phyloP scores from a whole-genome alignment of 2,329 filamentous ascomycete species.

The Trichoderma endophyticum region DNA sequence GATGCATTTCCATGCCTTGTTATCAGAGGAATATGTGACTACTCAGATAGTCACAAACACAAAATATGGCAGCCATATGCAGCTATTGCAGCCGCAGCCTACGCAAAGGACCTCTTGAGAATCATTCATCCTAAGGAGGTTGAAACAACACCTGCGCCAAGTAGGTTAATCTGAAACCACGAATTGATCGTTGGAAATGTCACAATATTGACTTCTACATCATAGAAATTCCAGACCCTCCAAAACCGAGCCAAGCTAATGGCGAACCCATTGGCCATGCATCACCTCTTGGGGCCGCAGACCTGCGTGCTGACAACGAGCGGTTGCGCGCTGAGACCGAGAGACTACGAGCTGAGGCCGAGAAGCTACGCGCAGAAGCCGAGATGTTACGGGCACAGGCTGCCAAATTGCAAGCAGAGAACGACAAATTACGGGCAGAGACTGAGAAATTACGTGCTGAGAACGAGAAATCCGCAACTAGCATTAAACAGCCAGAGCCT shows the following conservation, averaged over 20 bases:
- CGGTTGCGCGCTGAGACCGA: no score
- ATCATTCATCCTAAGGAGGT: neutral
- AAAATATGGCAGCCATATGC: neutral
- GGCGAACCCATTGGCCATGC: no score
- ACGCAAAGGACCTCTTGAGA: neutral
- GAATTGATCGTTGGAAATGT: neutral
- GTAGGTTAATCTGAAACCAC: neutral
- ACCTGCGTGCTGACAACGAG: no score
- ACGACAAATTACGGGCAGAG: no score
- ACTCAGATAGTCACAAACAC: neutral
- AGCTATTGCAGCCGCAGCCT: neutral
- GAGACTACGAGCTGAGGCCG: no score
- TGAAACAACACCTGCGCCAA: neutral
- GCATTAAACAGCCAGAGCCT: no score
- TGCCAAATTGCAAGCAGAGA: no score
- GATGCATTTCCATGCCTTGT: neutral
- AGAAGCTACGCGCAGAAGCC: no score
- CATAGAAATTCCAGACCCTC: neutral
- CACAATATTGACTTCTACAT: neutral
- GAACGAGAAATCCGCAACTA: no score
- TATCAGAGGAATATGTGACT: neutral
- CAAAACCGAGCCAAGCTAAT: neutral
- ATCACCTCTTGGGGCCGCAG: no score
- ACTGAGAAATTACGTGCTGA: no score
- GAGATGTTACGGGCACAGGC: no score